Percentiles rank a stretch among this genome's conserved stretches.
Conservation (phyloP, 768 basidiomycete genomes). For the Cyclocybe cylindracea region DNA sequence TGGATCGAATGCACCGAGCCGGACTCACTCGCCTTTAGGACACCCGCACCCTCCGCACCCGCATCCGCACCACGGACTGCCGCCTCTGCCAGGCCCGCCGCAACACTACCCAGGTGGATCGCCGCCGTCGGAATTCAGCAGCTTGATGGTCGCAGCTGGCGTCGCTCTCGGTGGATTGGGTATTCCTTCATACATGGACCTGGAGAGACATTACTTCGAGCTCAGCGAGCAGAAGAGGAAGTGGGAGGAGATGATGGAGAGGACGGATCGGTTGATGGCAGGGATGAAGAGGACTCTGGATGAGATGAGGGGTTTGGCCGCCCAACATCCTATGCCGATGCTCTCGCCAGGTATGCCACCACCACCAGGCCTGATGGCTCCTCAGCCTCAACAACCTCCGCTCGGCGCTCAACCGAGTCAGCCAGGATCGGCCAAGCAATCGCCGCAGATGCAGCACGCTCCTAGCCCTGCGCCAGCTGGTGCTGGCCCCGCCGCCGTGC, state of each 20-base stretch:
- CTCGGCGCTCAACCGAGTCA: constrained; percentile 7
- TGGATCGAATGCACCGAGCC: constrained; percentile 65
- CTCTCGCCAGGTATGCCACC: constrained; percentile 4
- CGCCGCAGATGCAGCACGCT: constrained; percentile 10
- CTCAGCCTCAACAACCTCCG: constrained; percentile 16
- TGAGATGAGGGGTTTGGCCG: constrained; percentile 56
- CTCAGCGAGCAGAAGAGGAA: constrained; percentile 62
- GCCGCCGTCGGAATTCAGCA: constrained; percentile 26
- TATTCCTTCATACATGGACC: constrained; percentile 53
- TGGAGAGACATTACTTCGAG: constrained; percentile 72
- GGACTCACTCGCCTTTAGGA: constrained; percentile 71
- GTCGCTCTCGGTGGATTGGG: constrained; percentile 37
- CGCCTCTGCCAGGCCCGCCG: constrained; percentile 35
- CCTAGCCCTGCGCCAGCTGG: constrained; percentile 7
- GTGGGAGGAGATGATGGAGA: constrained; percentile 74
- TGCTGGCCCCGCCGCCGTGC: constrained; percentile 1
- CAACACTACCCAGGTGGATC: constrained; percentile 19
- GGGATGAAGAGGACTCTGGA: constrained; percentile 75
- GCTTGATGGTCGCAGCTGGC: constrained; percentile 34
- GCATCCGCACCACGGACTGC: constrained; percentile 16
- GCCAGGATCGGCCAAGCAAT: constrained; percentile 6
- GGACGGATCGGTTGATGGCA: constrained; percentile 72
- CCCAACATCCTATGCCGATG: constrained; percentile 11
- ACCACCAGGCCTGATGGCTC: constrained; percentile 13
- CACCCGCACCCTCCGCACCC: constrained; percentile 28